A percentile compares a stretch with the other conserved stretches of the same genome.
Evolutionary conservation across 441 rosid species (phyloP).

Genomic region (Sinapis alba): DNA sequence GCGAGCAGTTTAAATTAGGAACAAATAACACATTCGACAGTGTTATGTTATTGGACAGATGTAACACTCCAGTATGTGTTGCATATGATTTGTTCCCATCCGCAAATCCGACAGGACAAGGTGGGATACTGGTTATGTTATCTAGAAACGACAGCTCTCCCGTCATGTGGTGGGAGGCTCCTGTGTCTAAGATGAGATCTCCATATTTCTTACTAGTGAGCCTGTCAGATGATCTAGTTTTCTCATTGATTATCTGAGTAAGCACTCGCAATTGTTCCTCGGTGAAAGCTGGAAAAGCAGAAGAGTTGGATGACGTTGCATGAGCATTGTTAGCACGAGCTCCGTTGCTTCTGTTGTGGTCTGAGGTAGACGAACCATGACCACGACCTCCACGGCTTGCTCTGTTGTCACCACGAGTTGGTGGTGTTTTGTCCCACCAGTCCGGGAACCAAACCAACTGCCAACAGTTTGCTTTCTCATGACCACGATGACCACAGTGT

Average conservation of each 20-base stretch:
- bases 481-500: background rate
- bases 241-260: no score
- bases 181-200: background rate
- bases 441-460: background rate
- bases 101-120: background rate
- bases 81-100: background rate
- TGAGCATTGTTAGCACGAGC: no score
- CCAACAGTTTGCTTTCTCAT: background rate
- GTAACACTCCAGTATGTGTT: background rate
- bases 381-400: background rate
- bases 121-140: background rate
- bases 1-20: background rate
- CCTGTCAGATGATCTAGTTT: background rate
- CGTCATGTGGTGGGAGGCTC: background rate
- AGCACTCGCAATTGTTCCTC: no score
- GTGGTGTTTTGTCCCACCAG: background rate
- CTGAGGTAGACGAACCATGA: background rate
- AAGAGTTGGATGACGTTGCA: no score
- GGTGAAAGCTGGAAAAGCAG: no score
- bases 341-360: background rate
- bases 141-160: background rate
- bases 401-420: background rate
- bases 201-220: background rate
- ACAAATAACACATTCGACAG: background rate
- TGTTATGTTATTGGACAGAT: background rate